Base-by-base conservation (phyloP, 306 rosid genomes). In the Adenanthera pavonina region DNA sequence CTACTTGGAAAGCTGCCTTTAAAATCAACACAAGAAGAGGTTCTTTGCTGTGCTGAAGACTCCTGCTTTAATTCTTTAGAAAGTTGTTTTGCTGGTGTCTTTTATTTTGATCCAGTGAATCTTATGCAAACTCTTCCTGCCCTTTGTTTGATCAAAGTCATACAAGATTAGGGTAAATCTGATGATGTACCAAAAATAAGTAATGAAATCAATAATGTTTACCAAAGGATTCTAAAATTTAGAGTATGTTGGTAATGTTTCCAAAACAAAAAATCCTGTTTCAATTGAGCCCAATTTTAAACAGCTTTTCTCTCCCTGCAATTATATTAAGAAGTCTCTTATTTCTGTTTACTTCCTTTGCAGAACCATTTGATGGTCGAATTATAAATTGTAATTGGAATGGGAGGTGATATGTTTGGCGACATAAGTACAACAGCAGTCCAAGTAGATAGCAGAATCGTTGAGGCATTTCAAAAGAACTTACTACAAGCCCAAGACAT, bases 401-500 rank as follows among this genome's bases (percentile, higher is more conserved):
- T 94, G 98, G 95, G 92, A 60, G 94, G 92, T 47, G 92, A 86
- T 82, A 78, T 87, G 53, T 94, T 84, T 86, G 85, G 91, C 74
- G 92, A 91, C 51, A 17, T 89, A 8, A 92, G 88, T 13, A 87
- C 84, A 60, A 85, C 92, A 76, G 44, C 93, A 80, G 41, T 84
- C n/a, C 90, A 92, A 84, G 84, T 90, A 69, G 95, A 94, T 83
- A 79, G 94, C 76, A 89, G 89, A 69, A 79, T 89, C 74, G 36
- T 88, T 82, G 89, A 90, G 83, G 88, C 88, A 81, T 94, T 94
- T 86, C 94, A 94, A 84, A 94, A 89, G 85, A 94, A 86, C 79
- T 94, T 94, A 66, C 87, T 86, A 73, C 97, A 92, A 82, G 98
- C 92, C 20, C 97, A 94, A 84, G 97, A 90, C 83, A 87, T 94